Evolutionary conservation across 345 rosid genomes (phyloP), one percentile per base, ranked within the genome.

Genomic region (Eutrema japonicum): DNA sequence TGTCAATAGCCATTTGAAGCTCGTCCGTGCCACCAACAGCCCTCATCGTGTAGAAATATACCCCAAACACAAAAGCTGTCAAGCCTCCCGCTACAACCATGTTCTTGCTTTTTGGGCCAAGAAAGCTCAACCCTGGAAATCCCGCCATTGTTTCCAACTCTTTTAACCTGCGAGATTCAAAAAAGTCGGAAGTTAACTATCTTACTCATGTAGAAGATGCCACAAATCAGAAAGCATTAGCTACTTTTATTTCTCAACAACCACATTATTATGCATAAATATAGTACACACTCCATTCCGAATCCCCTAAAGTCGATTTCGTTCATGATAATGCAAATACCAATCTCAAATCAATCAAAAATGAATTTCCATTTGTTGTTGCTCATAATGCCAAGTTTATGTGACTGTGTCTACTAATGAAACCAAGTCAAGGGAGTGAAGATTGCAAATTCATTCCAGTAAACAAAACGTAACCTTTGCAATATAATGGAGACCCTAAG

Each of bases 11-110:
- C 16, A 80, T 71, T 83, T 91, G 96, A 66, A 94, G 97, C 76
- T 89, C 97, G 70, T 94, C 97, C 0, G 92, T 79, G 43, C 96
- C 92, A 47, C 96, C 96, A 62, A 94, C 97, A 63, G 97, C 97
- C 69, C 86, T 88, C 96, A 94, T 91, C 30, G 97, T 94, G 85
- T 94, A 94, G 84, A 89, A 84, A 64, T 94, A 94, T 5, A 91
- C 96, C 43, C 98, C 96, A 53, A 87, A 84, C 2, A 89, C 96
- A 55, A 91, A 94, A 3, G 83, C 81, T 2, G 89, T 73, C 82
- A 94, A 76, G 46, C 96, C 89, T 0, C 98, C 96, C 0, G 95
- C 97, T 32, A 94, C 92, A 2, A 86, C 81, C 59, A 79, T 38
- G 78, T 94, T 94, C 91, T 88, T 94, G 30, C 85, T 73, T 81